These are phyloP conservation scores for Pyrrhoderma lamaoense DNA, from an alignment of 1,284 basidiomycete species.

Conservation along the genomic window DNA sequence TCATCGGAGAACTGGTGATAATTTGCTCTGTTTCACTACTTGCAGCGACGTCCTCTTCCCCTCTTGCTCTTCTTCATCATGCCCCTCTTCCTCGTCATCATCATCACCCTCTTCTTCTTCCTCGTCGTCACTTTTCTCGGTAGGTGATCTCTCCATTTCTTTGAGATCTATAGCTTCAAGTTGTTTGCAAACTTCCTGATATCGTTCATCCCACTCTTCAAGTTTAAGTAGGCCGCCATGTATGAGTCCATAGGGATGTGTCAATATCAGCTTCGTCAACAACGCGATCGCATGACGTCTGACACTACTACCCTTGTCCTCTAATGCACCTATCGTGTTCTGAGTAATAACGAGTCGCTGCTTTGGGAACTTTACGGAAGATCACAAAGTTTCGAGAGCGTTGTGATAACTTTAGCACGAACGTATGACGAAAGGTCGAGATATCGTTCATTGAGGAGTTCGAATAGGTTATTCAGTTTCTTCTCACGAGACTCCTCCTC, in stretches of 20 bases:
- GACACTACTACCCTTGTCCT: conserved; percentile 88
- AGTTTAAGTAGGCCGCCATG: conserved; percentile 80
- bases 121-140: conserved; percentile 46
- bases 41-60: conserved; percentile 23
- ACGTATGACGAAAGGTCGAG: conserved; percentile 91
- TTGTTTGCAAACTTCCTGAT: conserved; percentile 44
- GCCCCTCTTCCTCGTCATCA: conserved; percentile 36
- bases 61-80: conserved; percentile 23
- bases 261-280: conserved; percentile 72
- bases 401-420: conserved; percentile 78
- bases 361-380: conserved; percentile 83
- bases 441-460: conserved; percentile 78
- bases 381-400: conserved; percentile 66
- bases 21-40: conserved; percentile 1
- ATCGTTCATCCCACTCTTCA: conserved; percentile 70
- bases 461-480: conserved; percentile 79
- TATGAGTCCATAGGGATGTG: conserved; percentile 84
- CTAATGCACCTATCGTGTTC: conserved; percentile 72
- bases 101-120: conserved; percentile 30
- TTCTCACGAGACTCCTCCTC: conserved; percentile 62
- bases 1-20: conserved; percentile 17
- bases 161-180: conserved; percentile 55
- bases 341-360: conserved; percentile 74
- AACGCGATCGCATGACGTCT: conserved; percentile 80
- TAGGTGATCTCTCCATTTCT: conserved; percentile 45